phyloP scores from a whole-genome alignment of 805 yeast genomes.

The Starmera pachycereana region DNA sequence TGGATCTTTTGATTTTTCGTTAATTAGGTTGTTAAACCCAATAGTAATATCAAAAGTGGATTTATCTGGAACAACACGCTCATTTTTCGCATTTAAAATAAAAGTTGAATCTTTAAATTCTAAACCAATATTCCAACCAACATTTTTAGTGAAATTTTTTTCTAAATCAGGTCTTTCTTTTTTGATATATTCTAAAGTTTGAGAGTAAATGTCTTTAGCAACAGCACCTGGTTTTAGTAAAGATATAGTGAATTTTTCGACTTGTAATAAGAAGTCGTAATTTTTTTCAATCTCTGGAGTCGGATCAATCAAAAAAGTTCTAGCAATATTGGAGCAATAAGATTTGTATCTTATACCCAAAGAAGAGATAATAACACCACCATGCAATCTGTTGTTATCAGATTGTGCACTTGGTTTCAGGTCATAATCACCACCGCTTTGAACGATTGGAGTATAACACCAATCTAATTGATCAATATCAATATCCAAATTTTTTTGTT shows the following conservation, averaged over 20 bases:
- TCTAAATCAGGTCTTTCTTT: slow-evolving; percentile 57
- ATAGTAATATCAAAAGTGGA: slow-evolving; percentile 66
- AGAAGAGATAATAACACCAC: slow-evolving; percentile 76
- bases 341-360: slow-evolving; percentile 81
- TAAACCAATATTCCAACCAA: slow-evolving; percentile 84
- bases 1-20: slow-evolving; percentile 32
- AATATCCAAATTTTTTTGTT: slow-evolving; percentile 53
- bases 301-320: slow-evolving; percentile 88
- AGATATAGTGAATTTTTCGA: slow-evolving; percentile 55
- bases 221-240: slow-evolving; percentile 55
- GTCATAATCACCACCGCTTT: slow-evolving; percentile 81
- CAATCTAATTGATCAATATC: slow-evolving; percentile 77
- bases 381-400: slow-evolving; percentile 48
- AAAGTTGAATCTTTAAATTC: slow-evolving; percentile 79
- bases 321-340: slow-evolving; percentile 78
- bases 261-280: slow-evolving; percentile 63
- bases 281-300: slow-evolving; percentile 66
- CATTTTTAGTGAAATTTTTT: slow-evolving; percentile 57
- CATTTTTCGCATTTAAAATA: slow-evolving; percentile 63
- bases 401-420: slow-evolving; percentile 77
- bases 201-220: slow-evolving; percentile 58
- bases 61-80: slow-evolving; percentile 56
- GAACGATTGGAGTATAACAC: slow-evolving; percentile 88
- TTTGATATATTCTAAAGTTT: slow-evolving; percentile 49
- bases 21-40: slow-evolving; percentile 60